Conservation (phyloP, 2,329 filamentous ascomycete species). For the Daldinia eschscholtzii region DNA sequence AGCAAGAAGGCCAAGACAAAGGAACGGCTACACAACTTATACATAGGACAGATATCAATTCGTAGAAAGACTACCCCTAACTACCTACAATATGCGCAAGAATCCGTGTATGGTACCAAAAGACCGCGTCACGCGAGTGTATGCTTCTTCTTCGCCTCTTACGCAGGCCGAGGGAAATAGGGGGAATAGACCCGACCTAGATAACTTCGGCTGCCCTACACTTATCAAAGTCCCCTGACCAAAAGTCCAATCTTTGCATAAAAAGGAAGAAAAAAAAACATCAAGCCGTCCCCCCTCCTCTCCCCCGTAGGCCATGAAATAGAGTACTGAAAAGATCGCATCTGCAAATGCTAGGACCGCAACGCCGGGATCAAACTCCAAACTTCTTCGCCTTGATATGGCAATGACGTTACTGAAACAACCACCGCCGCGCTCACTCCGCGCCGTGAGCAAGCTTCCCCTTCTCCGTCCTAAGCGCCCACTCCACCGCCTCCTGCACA, state of each 20-base stretch:
- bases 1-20: not conserved
- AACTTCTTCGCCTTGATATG: not conserved
- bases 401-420: not conserved
- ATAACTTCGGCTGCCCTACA: not conserved
- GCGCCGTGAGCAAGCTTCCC: slow-evolving; percentile 3
- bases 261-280: not conserved
- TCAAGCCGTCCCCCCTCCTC: not conserved
- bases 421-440: too few species aligned
- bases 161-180: not conserved
- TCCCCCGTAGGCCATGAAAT: not conserved
- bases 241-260: not conserved
- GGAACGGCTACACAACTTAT: not conserved
- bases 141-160: not conserved
- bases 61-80: not conserved
- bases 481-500: slow-evolving; percentile 74
- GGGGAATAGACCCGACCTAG: not conserved
- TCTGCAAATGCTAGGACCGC: not conserved
- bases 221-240: not conserved
- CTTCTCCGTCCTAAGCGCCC: slow-evolving; percentile 60
- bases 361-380: not conserved
- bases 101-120: not conserved
- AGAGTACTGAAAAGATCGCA: not conserved
- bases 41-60: not conserved
- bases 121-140: not conserved
- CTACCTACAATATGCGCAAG: not conserved